These are phyloP conservation scores for Dryas drummondii DNA, from an alignment of 306 rosid species.

Conservation along the genomic window DNA sequence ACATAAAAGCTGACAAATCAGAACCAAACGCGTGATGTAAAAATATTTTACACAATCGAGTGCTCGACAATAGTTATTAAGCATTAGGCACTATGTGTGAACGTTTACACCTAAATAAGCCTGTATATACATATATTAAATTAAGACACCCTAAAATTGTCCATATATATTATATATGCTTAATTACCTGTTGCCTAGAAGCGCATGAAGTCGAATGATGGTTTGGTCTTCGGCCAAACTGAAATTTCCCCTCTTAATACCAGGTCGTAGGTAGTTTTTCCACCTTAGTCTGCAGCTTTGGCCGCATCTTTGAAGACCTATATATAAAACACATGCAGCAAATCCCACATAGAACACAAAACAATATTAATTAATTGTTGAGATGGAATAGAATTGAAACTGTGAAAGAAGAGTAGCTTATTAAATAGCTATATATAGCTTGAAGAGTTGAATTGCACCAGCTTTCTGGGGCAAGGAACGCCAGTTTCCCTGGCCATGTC, in stretches of 20 bases:
- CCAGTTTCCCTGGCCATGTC: conserved; percentile 31
- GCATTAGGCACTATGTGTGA: too few relatives aligned
- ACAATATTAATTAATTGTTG: too few relatives aligned
- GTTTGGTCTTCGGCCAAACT: conserved; percentile 23
- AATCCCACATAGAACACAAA: not conserved
- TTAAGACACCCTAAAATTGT: too few relatives aligned
- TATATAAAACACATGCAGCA: not conserved
- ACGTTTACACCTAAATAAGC: too few relatives aligned
- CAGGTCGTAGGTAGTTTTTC: conserved; percentile 26
- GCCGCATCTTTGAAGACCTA: conserved; percentile 23
- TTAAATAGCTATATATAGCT: too few relatives aligned
- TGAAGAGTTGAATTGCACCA: conserved; percentile 1
- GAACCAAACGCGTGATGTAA: too few relatives aligned
- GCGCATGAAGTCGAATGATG: conserved; percentile 27
- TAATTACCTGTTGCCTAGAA: conserved; percentile 22
- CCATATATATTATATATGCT: not conserved
- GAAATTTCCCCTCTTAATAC: conserved; percentile 27
- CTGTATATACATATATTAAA: too few relatives aligned
- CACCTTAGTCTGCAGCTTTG: conserved; percentile 28
- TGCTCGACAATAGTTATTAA: too few relatives aligned
- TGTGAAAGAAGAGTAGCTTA: too few relatives aligned
- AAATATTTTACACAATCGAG: too few relatives aligned
- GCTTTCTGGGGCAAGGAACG: conserved; percentile 26
- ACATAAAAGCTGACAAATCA: too few relatives aligned
- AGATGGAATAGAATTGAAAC: too few relatives aligned